Base-by-base conservation (phyloP, 2,329 filamentous ascomycete species). In the Stachybotrys echinatus region DNA sequence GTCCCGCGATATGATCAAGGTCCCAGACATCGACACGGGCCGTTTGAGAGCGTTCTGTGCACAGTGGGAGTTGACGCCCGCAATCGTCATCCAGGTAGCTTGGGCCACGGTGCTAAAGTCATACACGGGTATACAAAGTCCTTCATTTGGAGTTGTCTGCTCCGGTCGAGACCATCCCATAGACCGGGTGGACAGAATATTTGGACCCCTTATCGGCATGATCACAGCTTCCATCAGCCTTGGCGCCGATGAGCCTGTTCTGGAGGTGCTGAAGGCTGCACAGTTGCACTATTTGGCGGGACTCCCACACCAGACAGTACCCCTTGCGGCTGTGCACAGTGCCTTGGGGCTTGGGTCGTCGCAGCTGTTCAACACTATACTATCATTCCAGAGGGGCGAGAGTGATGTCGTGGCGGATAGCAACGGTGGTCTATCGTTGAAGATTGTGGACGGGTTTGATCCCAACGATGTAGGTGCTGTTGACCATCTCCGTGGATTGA, bases 181-280 rank as follows among this genome's bases (percentile, higher is more conserved):
- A 1, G 61, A 68, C 3, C 69, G 71, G 1, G 73, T 81, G 12
- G 67, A 74, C 2, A 65, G 73, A 3, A 72, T 76, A 2, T 69
- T 77, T 12, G 79, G 80, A 0, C 68, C 72, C 8, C 76, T 80
- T 45, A 75, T 81, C 52, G 80, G 79, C 48, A 79, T 81, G 71
- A 67, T 82, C 3, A 73, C 77, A 43, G 78, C 72, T 50, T 70
- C 73, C 6, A 64, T 79, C 4, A 58, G 65, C 49, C 55, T 76
- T 22, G 38, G 42, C 31, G 49, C 62, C 45, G 48, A 2, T 61
- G 79, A 2, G 67, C 73, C 12, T n/a, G n/a, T n/a, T n/a, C n/a
- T n/a, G n/a, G n/a, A n/a, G n/a, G n/a, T n/a, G n/a, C n/a, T n/a
- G n/a, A n/a, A n/a, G n/a, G n/a, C n/a, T n/a, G n/a, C n/a, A n/a